These are phyloP conservation scores for Xerophyta viscosa DNA, from an alignment of 106 monocot genomes.

Conservation along the genomic window DNA sequence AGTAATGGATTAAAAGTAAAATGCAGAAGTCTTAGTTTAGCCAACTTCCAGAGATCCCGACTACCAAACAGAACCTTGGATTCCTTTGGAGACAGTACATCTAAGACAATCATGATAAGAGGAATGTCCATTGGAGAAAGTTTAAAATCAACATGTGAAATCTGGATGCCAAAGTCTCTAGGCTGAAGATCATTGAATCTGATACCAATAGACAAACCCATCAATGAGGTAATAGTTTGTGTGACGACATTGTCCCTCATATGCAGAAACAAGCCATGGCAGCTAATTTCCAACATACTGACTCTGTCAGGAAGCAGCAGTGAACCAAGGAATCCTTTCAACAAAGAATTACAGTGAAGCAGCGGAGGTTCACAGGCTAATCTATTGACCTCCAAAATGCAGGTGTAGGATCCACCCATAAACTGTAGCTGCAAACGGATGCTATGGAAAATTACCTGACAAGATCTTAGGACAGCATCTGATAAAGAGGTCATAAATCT, in stretches of 20 bases:
- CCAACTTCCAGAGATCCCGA: constrained; percentile 55
- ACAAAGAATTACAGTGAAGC: constrained; percentile 16
- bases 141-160: constrained; percentile 18
- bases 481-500: constrained; percentile 18
- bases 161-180: constrained; percentile 21
- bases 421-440: constrained; percentile 33
- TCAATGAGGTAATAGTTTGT: constrained; percentile 30
- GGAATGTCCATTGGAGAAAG: constrained; percentile 38
- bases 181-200: constrained; percentile 21
- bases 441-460: constrained; percentile 32
- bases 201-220: constrained; percentile 17
- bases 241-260: constrained; percentile 27
- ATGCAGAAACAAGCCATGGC: constrained; percentile 24
- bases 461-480: constrained; percentile 24
- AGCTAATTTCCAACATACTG: constrained; percentile 25
- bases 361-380: constrained; percentile 29
- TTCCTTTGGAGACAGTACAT: constrained; percentile 20
- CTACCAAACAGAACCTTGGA: constrained; percentile 22
- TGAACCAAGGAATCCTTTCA: constrained; percentile 25
- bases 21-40: constrained; percentile 18
- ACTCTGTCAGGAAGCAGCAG: constrained; percentile 17
- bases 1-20: constrained; percentile 1
- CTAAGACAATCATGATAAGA: constrained; percentile 26
- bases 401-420: constrained; percentile 18
- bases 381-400: constrained; percentile 32